Conservation (phyloP, 768 basidiomycete species). For the Plicaturopsis crispa region DNA sequence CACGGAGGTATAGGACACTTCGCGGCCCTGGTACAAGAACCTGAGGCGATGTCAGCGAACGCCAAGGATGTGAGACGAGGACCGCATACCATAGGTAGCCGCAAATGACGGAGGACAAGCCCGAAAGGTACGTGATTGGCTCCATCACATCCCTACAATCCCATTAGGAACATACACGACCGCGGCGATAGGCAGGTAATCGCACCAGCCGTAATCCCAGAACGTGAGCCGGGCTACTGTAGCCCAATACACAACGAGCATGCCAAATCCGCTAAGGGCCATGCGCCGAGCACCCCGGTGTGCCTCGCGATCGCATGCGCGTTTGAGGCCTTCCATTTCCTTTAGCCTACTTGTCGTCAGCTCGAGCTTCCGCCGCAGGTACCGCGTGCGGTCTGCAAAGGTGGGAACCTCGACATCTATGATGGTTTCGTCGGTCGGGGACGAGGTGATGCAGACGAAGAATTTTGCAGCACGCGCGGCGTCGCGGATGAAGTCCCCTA, state of each 20-base stretch:
- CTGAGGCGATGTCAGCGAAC: conserved; percentile 15
- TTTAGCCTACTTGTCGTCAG: conserved; percentile 34
- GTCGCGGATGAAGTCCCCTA: conserved; percentile 60
- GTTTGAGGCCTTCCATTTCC: conserved; percentile 48
- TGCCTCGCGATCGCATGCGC: conserved; percentile 47
- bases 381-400: conserved; percentile 55
- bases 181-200: background rate
- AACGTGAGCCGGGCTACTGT: conserved; percentile 57
- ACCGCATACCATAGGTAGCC: conserved; percentile 45
- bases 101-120: conserved; percentile 51
- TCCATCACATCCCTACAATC: conserved; percentile 60
- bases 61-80: background rate
- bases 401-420: conserved; percentile 54
- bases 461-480: conserved; percentile 49
- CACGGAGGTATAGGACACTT: conserved; percentile 60
- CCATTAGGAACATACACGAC: background rate
- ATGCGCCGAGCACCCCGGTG: conserved; percentile 47
- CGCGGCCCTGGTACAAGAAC: conserved; percentile 54
- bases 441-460: conserved; percentile 35
- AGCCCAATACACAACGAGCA: conserved; percentile 59
- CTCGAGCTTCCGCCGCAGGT: conserved; percentile 40
- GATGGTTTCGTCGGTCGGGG: conserved; percentile 12
- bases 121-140: conserved; percentile 61
- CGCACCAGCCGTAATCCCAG: conserved; percentile 50
- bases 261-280: conserved; percentile 50